Evolutionary conservation across 176 grass and related monocot genomes (phyloP).

Genomic region (Thalia dealbata): DNA sequence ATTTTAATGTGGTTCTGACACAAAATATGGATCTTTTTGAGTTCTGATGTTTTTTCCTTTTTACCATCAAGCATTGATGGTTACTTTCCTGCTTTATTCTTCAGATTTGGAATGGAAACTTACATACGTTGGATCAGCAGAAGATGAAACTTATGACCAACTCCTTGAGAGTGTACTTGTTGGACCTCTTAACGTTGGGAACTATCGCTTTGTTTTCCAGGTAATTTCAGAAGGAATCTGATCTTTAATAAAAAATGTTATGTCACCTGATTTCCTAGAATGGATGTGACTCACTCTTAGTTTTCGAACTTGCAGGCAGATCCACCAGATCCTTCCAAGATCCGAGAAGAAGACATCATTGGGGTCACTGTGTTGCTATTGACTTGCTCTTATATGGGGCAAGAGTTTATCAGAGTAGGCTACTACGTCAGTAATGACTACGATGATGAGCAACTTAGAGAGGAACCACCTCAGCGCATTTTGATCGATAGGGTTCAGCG

Average conservation of each 20-base stretch:
- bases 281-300: neutral
- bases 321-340: slow-evolving; percentile 85
- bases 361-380: slow-evolving; percentile 86
- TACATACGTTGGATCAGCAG: slow-evolving; percentile 90
- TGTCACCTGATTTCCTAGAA: neutral
- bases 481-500: slow-evolving; percentile 79
- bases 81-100: slow-evolving; percentile 3
- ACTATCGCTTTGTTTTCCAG: slow-evolving; percentile 92
- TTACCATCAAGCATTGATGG: neutral
- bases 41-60: neutral
- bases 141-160: slow-evolving; percentile 96
- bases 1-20: neutral
- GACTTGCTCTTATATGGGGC: slow-evolving; percentile 91
- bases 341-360: slow-evolving; percentile 91
- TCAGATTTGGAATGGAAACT: slow-evolving; percentile 95
- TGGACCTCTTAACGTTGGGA: slow-evolving; percentile 92
- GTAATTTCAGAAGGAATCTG: slow-evolving; percentile 20
- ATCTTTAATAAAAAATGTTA: neutral
- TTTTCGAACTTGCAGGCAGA: slow-evolving; percentile 53
- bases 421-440: slow-evolving; percentile 99
- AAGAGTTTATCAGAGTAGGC: slow-evolving; percentile 97
- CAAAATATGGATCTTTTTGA: neutral
- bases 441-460: slow-evolving; percentile 81
- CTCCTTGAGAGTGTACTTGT: slow-evolving; percentile 93
- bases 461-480: slow-evolving; percentile 69